Evolutionary conservation across 257 asterid genomes (phyloP).

Genomic region (Gynochthodes officinalis): DNA sequence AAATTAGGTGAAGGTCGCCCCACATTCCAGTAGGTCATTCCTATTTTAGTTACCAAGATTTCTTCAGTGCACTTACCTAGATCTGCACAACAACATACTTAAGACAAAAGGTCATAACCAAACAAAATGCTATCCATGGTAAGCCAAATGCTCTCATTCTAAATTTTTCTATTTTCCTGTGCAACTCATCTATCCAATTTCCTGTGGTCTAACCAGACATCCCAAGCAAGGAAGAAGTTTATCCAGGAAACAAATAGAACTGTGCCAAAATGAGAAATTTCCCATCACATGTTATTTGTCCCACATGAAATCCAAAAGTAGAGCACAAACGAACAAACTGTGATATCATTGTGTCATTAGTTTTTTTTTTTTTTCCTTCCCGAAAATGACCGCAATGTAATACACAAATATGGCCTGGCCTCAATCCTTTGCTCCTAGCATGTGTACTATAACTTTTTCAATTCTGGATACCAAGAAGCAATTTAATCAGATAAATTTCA

Average conservation of each 20-base stretch:
- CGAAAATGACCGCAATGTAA: background rate
- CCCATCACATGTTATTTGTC: background rate
- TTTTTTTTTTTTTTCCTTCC: background rate
- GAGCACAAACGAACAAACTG: background rate
- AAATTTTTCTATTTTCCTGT: background rate
- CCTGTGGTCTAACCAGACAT: background rate
- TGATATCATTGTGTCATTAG: background rate
- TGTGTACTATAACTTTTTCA: background rate
- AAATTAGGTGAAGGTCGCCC: background rate
- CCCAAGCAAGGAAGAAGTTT: background rate
- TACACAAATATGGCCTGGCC: background rate
- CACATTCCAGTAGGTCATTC: too few species aligned
- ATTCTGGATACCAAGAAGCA: background rate
- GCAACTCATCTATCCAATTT: background rate
- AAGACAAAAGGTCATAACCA: background rate
- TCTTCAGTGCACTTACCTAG: background rate
- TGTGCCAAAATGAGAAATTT: constrained; percentile 9
- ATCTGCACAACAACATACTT: too few species aligned
- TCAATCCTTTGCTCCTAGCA: background rate
- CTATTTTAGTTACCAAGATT: background rate
- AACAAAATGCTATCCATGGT: background rate
- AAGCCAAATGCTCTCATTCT: background rate
- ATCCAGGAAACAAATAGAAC: background rate
- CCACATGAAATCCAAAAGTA: background rate
- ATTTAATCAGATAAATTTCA: too few species aligned